Evolutionary conservation across 2,329 filamentous ascomycete species (phyloP).

Genomic region (Pseudogymnoascus sp.): DNA sequence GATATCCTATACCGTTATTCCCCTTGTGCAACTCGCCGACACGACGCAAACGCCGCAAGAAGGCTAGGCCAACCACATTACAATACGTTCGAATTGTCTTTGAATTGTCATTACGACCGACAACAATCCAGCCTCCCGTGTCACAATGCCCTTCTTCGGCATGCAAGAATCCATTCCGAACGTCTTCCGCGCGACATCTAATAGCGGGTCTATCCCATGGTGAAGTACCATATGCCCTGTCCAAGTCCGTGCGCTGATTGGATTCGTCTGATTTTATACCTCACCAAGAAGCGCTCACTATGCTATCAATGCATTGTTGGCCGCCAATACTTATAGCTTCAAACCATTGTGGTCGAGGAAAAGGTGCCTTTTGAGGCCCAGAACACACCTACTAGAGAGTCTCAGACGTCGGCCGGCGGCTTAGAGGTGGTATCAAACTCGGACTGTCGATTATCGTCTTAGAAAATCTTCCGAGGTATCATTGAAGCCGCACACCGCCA

Average conservation of each 20-base stretch:
- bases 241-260: constrained; percentile 7
- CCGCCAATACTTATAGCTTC: constrained; percentile 3
- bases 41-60: constrained; percentile 6
- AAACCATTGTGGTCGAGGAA: constrained; percentile 9
- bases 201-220: constrained; percentile 1
- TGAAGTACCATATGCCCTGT: constrained; percentile 5
- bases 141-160: constrained; percentile 10
- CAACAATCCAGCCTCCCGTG: constrained; percentile 9
- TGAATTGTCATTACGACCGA: not conserved
- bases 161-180: constrained; percentile 10
- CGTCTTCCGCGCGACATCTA: not conserved
- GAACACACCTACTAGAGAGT: not conserved
- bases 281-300: constrained; percentile 4
- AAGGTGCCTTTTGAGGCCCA: not conserved
- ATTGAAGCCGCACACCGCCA: constrained; percentile 11
- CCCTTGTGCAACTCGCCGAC: constrained; percentile 7
- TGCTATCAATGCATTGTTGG: constrained; percentile 7
- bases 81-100: not conserved
- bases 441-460: not conserved
- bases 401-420: not conserved
- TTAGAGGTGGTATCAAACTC: not conserved
- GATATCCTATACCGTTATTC: not conserved
- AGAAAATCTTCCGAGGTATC: constrained; percentile 2
- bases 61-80: constrained; percentile 1
- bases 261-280: constrained; percentile 12